Percentiles rank a stretch among this genome's conserved stretches.
These are phyloP conservation scores for Karstenula rhodostoma DNA, from an alignment of 2,329 filamentous ascomycete species.

Conservation along the genomic window DNA sequence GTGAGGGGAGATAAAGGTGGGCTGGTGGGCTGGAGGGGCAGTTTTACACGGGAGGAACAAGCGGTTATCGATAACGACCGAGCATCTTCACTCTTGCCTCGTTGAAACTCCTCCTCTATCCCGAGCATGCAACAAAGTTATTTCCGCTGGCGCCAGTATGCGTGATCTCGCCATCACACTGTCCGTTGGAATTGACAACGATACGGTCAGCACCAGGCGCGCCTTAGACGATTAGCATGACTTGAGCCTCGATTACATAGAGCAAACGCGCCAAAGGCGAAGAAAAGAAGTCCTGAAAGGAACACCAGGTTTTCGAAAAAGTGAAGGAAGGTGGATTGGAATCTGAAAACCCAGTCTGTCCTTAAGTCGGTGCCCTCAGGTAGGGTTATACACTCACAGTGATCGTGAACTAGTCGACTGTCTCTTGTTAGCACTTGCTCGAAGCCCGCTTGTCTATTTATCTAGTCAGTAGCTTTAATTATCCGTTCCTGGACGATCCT, in stretches of 20 bases:
- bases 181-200: constrained; percentile 65
- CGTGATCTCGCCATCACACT: constrained; percentile 71
- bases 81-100: neutral
- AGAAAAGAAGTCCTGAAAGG: constrained; percentile 1
- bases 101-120: constrained; percentile 19
- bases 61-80: neutral
- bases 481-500: neutral
- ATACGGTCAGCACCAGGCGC: constrained; percentile 73
- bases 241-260: neutral
- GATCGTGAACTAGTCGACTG: neutral
- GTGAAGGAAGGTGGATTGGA: constrained; percentile 3
- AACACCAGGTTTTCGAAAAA: constrained; percentile 10
- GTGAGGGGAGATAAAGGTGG: neutral
- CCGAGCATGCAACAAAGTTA: constrained; percentile 70
- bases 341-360: constrained; percentile 1
- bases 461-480: too few relatives aligned
- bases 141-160: constrained; percentile 74
- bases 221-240: constrained; percentile 47
- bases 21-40: constrained; percentile 6
- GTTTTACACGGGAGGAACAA: neutral
- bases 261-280: constrained; percentile 2
- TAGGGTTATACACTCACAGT: constrained; percentile 2
- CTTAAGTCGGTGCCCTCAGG: neutral
- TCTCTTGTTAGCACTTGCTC: too few relatives aligned
- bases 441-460: too few relatives aligned